Conservation (phyloP, 495 filamentous ascomycete genomes). For the Penicillium alfredii region DNA sequence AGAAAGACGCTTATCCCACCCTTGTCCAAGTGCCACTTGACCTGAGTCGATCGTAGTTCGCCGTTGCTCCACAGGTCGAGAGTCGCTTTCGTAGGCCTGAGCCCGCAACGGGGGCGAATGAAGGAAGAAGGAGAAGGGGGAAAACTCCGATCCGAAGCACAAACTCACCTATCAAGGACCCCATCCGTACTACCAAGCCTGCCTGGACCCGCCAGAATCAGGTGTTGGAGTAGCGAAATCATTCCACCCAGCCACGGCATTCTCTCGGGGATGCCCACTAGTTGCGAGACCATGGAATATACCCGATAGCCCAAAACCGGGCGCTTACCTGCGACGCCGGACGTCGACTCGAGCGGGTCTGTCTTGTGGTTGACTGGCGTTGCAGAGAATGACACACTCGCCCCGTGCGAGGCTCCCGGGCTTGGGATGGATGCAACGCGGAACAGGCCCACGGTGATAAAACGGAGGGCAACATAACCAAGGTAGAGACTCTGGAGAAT, state of each 20-base stretch:
- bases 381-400: constrained; percentile 23
- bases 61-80: constrained; percentile 31
- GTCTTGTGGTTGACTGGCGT: constrained; percentile 14
- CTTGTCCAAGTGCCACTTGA: constrained; percentile 27
- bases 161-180: constrained; percentile 82
- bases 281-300: constrained; percentile 61
- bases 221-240: constrained; percentile 66
- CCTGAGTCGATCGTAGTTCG: constrained; percentile 36
- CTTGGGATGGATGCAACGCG: constrained; percentile 34
- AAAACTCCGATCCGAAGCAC: constrained; percentile 15
- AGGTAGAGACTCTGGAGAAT: constrained; percentile 64
- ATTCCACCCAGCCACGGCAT: constrained; percentile 82
- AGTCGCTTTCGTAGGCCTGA: constrained; percentile 19
- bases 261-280: constrained; percentile 63
- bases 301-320: constrained; percentile 70
- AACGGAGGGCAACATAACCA: constrained; percentile 56
- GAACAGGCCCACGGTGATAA: constrained; percentile 49
- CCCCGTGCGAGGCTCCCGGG: constrained; percentile 17
- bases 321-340: constrained; percentile 47
- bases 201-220: constrained; percentile 64
- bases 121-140: constrained; percentile 19
- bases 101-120: constrained; percentile 19
- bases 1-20: constrained; percentile 37
- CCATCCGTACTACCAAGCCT: constrained; percentile 67
- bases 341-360: constrained; percentile 25